A percentile compares a stretch with the other conserved stretches of the same genome.
Evolutionary conservation across 495 filamentous ascomycete species (phyloP).

Genomic region (Mycothermus thermophilus): DNA sequence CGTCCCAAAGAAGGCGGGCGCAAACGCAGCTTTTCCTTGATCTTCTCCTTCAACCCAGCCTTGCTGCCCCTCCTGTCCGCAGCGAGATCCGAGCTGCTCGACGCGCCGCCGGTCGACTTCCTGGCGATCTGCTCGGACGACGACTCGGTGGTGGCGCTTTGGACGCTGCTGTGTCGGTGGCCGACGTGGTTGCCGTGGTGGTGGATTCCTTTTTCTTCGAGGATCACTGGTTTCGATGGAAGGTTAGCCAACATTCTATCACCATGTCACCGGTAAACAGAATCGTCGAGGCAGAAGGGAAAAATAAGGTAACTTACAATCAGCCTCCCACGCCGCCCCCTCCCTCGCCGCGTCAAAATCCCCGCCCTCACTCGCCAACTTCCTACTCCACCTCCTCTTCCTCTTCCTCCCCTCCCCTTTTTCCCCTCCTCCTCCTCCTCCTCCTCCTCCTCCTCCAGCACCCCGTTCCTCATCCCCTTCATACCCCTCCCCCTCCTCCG

Average conservation of each 20-base stretch:
- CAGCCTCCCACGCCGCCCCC: slow-evolving; percentile 50
- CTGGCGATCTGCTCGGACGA: too few species aligned
- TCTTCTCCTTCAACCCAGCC: slow-evolving; percentile 28
- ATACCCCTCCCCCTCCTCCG: slow-evolving; percentile 9
- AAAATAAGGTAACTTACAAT: slow-evolving; percentile 37
- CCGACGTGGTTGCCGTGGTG: background rate
- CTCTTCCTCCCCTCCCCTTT: slow-evolving; percentile 10
- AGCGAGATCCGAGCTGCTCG: too few species aligned
- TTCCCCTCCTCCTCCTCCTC: slow-evolving; percentile 45
- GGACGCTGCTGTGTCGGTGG: background rate
- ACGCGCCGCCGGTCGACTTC: too few species aligned
- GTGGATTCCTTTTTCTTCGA: slow-evolving; percentile 29
- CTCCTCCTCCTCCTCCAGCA: slow-evolving; percentile 16
- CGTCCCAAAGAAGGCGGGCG: too few species aligned
- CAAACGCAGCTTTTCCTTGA: slow-evolving; percentile 36
- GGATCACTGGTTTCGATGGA: slow-evolving; percentile 18
- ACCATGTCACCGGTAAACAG: background rate
- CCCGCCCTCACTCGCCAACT: slow-evolving; percentile 45
- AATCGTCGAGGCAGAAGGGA: too few species aligned
- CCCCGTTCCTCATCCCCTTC: slow-evolving; percentile 33
- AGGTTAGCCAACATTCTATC: background rate
- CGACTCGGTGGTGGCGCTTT: too few species aligned
- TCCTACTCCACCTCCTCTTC: slow-evolving; percentile 40
- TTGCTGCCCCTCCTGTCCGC: slow-evolving; percentile 11
- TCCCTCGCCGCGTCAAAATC: slow-evolving; percentile 51